Conservation (phyloP, 768 basidiomycete genomes). For the Phanerodontia chrysosporium region DNA sequence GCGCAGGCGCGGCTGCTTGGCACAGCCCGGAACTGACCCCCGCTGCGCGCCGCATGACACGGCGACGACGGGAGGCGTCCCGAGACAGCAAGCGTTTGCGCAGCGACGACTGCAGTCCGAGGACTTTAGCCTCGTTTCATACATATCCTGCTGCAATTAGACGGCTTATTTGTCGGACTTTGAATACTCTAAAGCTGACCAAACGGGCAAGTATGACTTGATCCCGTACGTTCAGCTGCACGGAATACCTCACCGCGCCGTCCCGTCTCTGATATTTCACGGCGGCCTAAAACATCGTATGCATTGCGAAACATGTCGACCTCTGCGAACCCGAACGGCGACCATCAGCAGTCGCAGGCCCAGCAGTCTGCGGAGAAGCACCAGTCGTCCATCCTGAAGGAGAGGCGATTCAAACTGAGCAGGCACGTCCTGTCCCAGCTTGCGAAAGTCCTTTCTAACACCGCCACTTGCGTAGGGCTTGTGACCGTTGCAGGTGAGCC, state of each 20-base stretch:
- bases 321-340: background rate
- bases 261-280: background rate
- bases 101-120: no score
- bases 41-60: no score
- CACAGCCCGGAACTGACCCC: no score
- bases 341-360: background rate
- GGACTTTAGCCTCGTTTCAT: no score
- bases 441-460: slow-evolving; percentile 1
- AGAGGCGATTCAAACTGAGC: slow-evolving; percentile 84
- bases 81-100: no score
- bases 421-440: slow-evolving; percentile 43
- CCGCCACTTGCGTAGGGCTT: slow-evolving; percentile 50
- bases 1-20: no score
- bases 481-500: slow-evolving; percentile 85
- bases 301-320: slow-evolving; percentile 8
- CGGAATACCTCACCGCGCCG: background rate
- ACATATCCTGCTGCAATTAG: no score
- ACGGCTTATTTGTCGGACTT: background rate
- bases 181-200: background rate
- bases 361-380: slow-evolving; percentile 1
- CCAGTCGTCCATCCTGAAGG: slow-evolving; percentile 47
- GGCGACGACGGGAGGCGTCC: no score
- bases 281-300: background rate
- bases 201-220: background rate
- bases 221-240: background rate